Evolutionary conservation across 179 eudicot species (phyloP).

Genomic region (Sideroxylon spinosum): DNA sequence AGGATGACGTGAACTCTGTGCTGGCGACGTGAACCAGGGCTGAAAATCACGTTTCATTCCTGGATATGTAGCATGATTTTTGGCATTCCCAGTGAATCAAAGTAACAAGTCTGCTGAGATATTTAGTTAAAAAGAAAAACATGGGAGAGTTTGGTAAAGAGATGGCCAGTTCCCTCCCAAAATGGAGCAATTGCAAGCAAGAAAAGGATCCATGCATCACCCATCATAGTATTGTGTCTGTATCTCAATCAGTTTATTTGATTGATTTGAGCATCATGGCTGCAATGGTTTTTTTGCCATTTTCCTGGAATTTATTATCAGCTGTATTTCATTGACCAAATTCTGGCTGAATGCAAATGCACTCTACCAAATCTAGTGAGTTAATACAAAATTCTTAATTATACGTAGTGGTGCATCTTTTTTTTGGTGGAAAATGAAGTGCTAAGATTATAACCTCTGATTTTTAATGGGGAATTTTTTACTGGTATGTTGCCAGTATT

Average conservation of each 20-base stretch:
- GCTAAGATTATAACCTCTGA: background rate
- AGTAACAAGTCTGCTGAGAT: slow-evolving; percentile 2
- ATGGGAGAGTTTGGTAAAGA: slow-evolving; percentile 25
- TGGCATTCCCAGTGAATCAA: slow-evolving; percentile 6
- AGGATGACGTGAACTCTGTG: background rate
- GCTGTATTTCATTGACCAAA: background rate
- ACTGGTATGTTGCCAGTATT: background rate
- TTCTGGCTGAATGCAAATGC: background rate
- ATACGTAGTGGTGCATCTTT: background rate
- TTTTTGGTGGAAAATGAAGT: background rate
- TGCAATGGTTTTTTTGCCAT: background rate
- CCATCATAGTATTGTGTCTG: slow-evolving; percentile 42
- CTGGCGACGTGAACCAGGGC: slow-evolving; percentile 2
- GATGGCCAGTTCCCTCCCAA: slow-evolving; percentile 22
- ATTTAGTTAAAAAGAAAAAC: slow-evolving; percentile 8
- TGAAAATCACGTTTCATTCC: slow-evolving; percentile 5
- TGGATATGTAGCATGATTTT: background rate
- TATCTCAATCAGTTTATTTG: background rate
- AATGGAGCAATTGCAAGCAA: slow-evolving; percentile 39
- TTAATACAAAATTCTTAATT: background rate
- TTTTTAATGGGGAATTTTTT: background rate
- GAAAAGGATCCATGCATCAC: slow-evolving; percentile 53
- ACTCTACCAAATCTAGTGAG: background rate
- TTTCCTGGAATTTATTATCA: background rate
- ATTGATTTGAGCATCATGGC: background rate